Conservation (phyloP, 306 rosid species). For the Castanospermum australe region DNA sequence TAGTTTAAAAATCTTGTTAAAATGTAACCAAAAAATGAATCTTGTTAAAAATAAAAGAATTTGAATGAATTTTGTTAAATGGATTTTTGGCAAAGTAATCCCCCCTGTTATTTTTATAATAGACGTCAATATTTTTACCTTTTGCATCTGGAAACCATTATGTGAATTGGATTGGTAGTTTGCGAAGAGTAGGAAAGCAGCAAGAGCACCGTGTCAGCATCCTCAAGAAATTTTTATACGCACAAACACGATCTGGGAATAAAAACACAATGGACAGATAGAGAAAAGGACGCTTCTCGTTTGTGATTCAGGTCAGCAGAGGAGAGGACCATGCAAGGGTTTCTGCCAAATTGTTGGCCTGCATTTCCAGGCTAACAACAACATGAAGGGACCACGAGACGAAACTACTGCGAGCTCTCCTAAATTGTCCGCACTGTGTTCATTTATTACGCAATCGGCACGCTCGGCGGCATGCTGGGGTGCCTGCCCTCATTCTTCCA, state of each 20-base stretch:
- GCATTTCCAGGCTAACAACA: not conserved
- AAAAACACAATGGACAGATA: not conserved
- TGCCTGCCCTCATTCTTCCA: not conserved
- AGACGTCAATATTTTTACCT: no score
- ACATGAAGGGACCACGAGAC: not conserved
- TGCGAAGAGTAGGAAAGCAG: no score
- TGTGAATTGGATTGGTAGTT: no score
- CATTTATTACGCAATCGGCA: not conserved
- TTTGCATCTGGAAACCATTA: no score
- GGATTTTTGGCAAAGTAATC: no score
- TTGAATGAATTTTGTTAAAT: no score
- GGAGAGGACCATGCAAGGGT: constrained; percentile 2
- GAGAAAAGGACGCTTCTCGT: not conserved
- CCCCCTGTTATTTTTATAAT: no score
- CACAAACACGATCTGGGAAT: not conserved
- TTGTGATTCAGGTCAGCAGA: not conserved
- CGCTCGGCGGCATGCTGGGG: not conserved
- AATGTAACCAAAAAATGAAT: no score
- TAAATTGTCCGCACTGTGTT: not conserved
- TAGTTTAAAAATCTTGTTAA: no score
- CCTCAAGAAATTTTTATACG: no score
- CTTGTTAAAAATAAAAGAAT: no score
- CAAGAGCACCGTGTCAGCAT: no score
- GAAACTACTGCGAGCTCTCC: not conserved
- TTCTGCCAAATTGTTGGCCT: not conserved